Evolutionary conservation across 257 asterid genomes (phyloP), one percentile per base, ranked within the genome.

Genomic region (Linaria vulgaris): DNA sequence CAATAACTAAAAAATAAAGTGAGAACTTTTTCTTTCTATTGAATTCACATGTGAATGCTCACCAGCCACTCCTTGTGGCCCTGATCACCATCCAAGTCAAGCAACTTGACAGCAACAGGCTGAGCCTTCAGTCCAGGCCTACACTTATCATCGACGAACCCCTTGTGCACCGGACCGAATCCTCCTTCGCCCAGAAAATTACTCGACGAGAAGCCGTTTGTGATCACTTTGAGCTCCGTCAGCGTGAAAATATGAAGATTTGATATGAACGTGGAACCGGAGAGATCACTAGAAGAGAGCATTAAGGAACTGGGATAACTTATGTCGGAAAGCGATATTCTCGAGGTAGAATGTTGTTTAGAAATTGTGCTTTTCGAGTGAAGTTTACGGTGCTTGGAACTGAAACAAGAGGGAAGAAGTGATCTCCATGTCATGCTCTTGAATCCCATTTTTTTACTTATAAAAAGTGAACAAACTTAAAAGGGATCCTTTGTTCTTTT

Each of bases 1-100:
- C n/a, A n/a, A n/a, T n/a, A n/a, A n/a, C n/a, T n/a, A n/a, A n/a
- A n/a, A n/a, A n/a, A n/a, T n/a, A n/a, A n/a, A n/a, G n/a, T n/a
- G n/a, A n/a, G n/a, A n/a, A n/a, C n/a, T n/a, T n/a, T n/a, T n/a
- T n/a, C n/a, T n/a, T n/a, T n/a, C n/a, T n/a, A n/a, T n/a, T n/a
- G 39, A 3, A 17, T 23, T 21, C 13, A 16, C 20, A 20, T 19
- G 49, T 63, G 39, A 41, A 52, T 1, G 37, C 87, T 69, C 55
- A 82, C 88, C 85, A 82, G 59, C 88, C 88, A 82, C 59, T 82
- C 88, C 39, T 46, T 71, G 53, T 77, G 69, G 10, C 88, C 88
- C 63, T 82, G 88, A 58, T 64, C 45, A 13, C 88, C 83, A 31
- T 82, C 83, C 68, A 80, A 62, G 59, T 82, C 88, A 52, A 82